Evolutionary conservation across 2,329 filamentous ascomycete species (phyloP), one percentile per base, ranked within the genome.

Genomic region (Cladobotryum mycophilum): DNA sequence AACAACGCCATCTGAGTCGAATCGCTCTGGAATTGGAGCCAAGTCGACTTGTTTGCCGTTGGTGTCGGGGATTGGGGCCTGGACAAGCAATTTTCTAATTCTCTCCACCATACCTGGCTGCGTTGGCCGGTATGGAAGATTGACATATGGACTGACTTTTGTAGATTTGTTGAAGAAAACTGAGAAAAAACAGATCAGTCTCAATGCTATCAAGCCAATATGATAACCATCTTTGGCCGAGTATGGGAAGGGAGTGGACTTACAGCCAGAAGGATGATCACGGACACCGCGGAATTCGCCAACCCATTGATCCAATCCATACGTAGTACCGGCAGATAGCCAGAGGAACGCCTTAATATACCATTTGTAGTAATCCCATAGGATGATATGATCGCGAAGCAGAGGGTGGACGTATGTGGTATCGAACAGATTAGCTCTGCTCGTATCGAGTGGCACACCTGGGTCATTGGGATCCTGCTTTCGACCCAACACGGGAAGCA

Each of bases 361-460:
- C 12, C 57, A 55, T 48, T 72, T 63, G 51, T 75, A 76, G 51
- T 71, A 70, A 2, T 55, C 58, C 72, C 72, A 75, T 6, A 70
- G 61, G 5, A 69, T 49, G 5, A 48, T 58, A 9, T 65, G 66
- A 20, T 68, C 66, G 35, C 70, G 66, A 1, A 75, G 61, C 5
- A 68, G 55, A 5, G 64, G 64, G 20, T 73, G 71, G 5, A 73
- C 67, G 49, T 75, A 76, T 3, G 70, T 67, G 0, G 72, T 74
- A 53, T 76, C 72, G 53, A 76, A 74, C 4, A 75, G 58, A 51
- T 68, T 72, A 9, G 71, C 71, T 3, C 67, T 60, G 11, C 67
- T 65, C 8, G 68, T 65, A 53, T 75, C 72, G 20, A 71, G 64
- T 1, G 72, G 71, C 14, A 72, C 69, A 41, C 69, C 69, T 13